Percentiles rank a stretch among this genome's conserved stretches.
These are phyloP conservation scores for Lomentospora prolificans DNA, from an alignment of 2,329 filamentous ascomycete genomes.

Conservation along the genomic window DNA sequence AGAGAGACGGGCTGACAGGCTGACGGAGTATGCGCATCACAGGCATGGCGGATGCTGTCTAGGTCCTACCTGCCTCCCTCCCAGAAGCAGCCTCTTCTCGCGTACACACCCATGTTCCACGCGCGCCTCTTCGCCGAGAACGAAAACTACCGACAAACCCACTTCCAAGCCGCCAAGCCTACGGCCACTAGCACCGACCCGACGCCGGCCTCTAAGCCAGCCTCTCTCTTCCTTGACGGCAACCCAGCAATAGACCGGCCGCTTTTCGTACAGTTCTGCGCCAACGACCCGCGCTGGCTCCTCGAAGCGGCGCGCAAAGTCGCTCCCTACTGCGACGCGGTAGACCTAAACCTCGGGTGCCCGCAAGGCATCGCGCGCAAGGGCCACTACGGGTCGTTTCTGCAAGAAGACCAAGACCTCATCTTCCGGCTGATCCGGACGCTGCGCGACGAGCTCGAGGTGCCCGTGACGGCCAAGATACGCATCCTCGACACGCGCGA, in stretches of 20 bases:
- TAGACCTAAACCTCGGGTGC: slow-evolving; percentile 92
- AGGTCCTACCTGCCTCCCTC: slow-evolving; percentile 74
- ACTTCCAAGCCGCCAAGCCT: slow-evolving; percentile 62
- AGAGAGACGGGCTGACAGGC: slow-evolving; percentile 12
- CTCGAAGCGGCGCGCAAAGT: slow-evolving; percentile 70
- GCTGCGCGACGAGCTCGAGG: slow-evolving; percentile 65
- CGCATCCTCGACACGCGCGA: slow-evolving; percentile 79
- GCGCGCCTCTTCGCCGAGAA: slow-evolving; percentile 77
- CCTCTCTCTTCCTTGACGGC: slow-evolving; percentile 64
- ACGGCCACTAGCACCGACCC: slow-evolving; percentile 11
- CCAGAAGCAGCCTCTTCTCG: slow-evolving; percentile 57
- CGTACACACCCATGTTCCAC: slow-evolving; percentile 95
- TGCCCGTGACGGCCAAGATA: slow-evolving; percentile 94
- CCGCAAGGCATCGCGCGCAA: slow-evolving; percentile 89
- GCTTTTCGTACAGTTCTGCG: slow-evolving; percentile 93
- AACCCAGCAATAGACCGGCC: slow-evolving; percentile 78
- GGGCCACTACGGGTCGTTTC: slow-evolving; percentile 85
- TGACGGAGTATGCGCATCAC: background rate
- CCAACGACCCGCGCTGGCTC: slow-evolving; percentile 72
- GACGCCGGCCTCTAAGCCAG: background rate
- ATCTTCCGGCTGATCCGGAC: slow-evolving; percentile 75
- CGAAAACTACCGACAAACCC: slow-evolving; percentile 62
- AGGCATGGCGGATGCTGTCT: slow-evolving; percentile 97
- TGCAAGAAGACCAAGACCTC: slow-evolving; percentile 85
- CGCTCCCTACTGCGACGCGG: slow-evolving; percentile 82